Conservation (phyloP, 164 flowering plant genomes). For the Aristolochia contorta region DNA sequence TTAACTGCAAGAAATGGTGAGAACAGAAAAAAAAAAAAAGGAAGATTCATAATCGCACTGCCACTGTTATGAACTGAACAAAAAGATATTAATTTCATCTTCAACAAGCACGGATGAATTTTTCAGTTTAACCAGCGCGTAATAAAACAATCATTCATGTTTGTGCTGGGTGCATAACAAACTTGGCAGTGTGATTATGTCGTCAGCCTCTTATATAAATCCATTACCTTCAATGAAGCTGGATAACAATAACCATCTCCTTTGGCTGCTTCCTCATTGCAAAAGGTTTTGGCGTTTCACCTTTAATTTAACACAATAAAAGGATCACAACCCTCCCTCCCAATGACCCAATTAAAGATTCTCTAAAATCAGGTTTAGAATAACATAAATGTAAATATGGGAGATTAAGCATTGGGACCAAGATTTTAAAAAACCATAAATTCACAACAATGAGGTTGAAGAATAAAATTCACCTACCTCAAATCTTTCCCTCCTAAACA, state of each 20-base stretch:
- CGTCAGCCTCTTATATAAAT: neutral
- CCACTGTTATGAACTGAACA: neutral
- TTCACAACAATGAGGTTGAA: conserved; percentile 1
- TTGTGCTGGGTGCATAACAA: neutral
- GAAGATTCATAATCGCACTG: neutral
- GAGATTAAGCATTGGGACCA: neutral
- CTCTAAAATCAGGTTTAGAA: neutral
- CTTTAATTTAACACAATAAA: conserved; percentile 17
- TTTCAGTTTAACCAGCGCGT: neutral
- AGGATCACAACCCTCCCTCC: conserved; percentile 4
- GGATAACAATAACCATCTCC: conserved; percentile 14
- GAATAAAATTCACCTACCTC: conserved; percentile 7
- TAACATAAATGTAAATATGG: neutral
- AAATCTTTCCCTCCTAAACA: conserved; percentile 37
- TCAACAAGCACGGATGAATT: neutral
- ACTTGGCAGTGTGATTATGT: neutral
- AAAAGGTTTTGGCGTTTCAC: conserved; percentile 13
- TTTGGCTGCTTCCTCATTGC: conserved; percentile 24
- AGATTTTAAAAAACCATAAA: neutral
- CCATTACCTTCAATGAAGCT: conserved; percentile 31
- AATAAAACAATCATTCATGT: neutral
- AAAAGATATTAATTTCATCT: neutral
- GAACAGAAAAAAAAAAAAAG: neutral
- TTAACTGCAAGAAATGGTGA: neutral
- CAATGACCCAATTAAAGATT: neutral